Base-by-base conservation (phyloP, 202 grass and related monocot species). In the Musa balbisiana region DNA sequence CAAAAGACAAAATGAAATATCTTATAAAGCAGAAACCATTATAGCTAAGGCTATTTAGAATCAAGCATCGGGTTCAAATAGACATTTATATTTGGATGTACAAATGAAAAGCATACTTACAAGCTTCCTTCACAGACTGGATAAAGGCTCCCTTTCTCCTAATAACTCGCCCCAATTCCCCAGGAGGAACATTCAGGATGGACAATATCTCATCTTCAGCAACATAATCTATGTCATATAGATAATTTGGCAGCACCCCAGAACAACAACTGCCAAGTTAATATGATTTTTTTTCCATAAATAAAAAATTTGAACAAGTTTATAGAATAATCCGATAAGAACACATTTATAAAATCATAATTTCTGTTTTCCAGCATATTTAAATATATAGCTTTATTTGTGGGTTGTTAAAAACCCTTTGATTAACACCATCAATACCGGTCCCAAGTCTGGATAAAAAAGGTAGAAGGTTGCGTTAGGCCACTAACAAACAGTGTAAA, bases 101-200 rank as follows among this genome's bases (percentile, higher is more conserved):
- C 52, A 54, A 20, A 55, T 70, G 58, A 84, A 77, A 52, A 83
- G 60, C 70, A 77, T 99, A 99, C 95, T 86, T 93, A 89, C 95
- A 99, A 90, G 83, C 87, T 87, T 85, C 72, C 86, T 99, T 98
- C 75, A 94, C 85, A 54, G 75, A 75, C 87, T 78, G 89, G 69
- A 99, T 99, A 9, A 89, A 90, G 43, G 82, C 79, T 70, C 89
- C 95, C 80, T 80, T 98, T 83, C 71, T 94, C 43, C 91, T 91
- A 78, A 94, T 99, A 75, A 99, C 85, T 62, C 88, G 85, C 65
- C 95, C 95, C 89, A 94, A 94, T 88, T 99, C 94, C 60, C 95
- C 88, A 88, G 85, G 79, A 81, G 94, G 94, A 63, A 98, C 89
- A 83, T 94, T 77, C 75, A 98, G 81, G 71, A 92, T 80, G 60